Base-by-base conservation (phyloP, 2,329 filamentous ascomycete species). In the Penicillium italicum region DNA sequence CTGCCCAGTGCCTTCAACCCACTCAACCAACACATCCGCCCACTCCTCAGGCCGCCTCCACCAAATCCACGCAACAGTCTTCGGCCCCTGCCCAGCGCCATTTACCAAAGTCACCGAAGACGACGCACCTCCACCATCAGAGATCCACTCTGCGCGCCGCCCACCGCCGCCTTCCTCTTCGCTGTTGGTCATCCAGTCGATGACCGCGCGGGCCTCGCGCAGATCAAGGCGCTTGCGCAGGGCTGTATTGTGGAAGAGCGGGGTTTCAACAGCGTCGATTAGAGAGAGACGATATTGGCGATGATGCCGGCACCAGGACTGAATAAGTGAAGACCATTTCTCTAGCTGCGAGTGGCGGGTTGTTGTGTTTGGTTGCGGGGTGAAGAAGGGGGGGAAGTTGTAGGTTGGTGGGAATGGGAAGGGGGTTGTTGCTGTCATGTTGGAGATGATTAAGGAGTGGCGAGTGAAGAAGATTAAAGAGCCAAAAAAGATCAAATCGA, bases 1-100 rank as follows among this genome's bases (percentile, higher is more conserved):
- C 79, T 97, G 92, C 4, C 85, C 94, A 58, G 91, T 96, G 59
- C 85, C 85, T 30, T 97, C 92, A 43, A 91, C 73, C 86, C 91
- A 97, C 41, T 79, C 82, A 72, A 88, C 88, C 40, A 97, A 77
- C 57, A 86, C 70, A 33, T 81, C 83, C 2, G 91, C 94, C 93
- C 94, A 99, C 77, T 97, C 93, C 69, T 95, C 90, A 0, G 89
- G 87, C 66, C 85, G 88, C 60, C 84, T 83, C 93, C 93, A 97
- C 77, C 86, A 96, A 3, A 97, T 77, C 81, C 87, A 93, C 18
- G 82, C 85, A 12, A 84, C 77, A 40, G 84, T 80, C 38, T 79
- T 80, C n/a, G 72, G 74, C 60, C 59, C 68, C 62, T 57, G 53
- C 18, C 37, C 58, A 12, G 49, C 55, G 31, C 50, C 38, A 22